phyloP scores from a whole-genome alignment of 1,139 yeast species.

The Hyphopichia pseudoburtonii region DNA sequence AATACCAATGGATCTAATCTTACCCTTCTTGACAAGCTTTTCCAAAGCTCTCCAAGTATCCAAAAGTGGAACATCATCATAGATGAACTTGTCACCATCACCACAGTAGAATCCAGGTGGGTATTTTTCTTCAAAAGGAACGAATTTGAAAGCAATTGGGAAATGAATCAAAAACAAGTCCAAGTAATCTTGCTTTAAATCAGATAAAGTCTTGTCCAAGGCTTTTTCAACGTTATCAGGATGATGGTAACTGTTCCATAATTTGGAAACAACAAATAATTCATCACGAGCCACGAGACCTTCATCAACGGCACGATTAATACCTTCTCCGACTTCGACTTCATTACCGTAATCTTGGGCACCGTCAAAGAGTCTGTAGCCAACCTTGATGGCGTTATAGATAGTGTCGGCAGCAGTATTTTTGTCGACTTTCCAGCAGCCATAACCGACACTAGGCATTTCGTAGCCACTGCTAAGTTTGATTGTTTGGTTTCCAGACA shows the following conservation, averaged over 20 bases:
- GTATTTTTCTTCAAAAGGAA: constrained; percentile 70
- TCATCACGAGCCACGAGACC: constrained; percentile 73
- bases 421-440: constrained; percentile 67
- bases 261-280: constrained; percentile 71
- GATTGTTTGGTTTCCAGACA: constrained; percentile 24
- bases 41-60: constrained; percentile 85
- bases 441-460: constrained; percentile 66
- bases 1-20: constrained; percentile 74
- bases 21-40: constrained; percentile 55
- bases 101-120: constrained; percentile 77
- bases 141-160: constrained; percentile 74
- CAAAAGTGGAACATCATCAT: constrained; percentile 67
- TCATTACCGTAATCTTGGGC: constrained; percentile 82
- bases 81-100: constrained; percentile 52
- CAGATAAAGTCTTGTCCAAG: constrained; percentile 60
- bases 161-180: constrained; percentile 79
- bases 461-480: constrained; percentile 59
- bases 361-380: constrained; percentile 75
- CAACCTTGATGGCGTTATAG: constrained; percentile 65
- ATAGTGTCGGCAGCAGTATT: constrained; percentile 58
- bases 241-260: constrained; percentile 79
- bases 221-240: constrained; percentile 59
- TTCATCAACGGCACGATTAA: constrained; percentile 61
- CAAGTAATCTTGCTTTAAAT: constrained; percentile 65
- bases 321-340: constrained; percentile 70